These are phyloP conservation scores for Lentithecium fluviatile DNA, from an alignment of 495 filamentous ascomycete genomes.

Conservation along the genomic window DNA sequence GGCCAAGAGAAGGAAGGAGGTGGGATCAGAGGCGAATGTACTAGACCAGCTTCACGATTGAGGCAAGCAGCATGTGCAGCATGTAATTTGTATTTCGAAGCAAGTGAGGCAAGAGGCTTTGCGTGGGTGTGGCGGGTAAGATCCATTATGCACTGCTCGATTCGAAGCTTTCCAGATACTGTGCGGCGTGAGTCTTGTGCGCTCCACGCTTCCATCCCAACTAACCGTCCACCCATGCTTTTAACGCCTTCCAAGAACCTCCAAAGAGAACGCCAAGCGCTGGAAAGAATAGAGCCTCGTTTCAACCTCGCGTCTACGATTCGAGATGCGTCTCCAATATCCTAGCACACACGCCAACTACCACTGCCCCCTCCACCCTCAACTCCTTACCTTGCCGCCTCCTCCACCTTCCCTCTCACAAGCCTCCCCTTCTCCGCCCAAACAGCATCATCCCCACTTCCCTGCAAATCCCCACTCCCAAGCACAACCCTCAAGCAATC, in stretches of 20 bases:
- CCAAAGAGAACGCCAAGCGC: constrained; percentile 3
- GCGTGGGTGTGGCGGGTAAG: no score
- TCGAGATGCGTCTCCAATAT: background rate
- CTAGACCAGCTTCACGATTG: no score
- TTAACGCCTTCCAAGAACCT: background rate
- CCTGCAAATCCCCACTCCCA: constrained; percentile 15
- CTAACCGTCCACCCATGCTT: constrained; percentile 2
- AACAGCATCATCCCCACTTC: constrained; percentile 9
- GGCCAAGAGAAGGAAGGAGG: no score
- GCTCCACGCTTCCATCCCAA: background rate
- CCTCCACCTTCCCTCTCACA: constrained; percentile 27
- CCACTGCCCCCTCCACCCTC: background rate
- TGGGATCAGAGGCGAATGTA: no score
- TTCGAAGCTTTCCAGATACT: no score
- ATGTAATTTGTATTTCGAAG: no score
- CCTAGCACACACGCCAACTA: background rate
- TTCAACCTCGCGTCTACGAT: background rate
- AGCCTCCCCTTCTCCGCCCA: constrained; percentile 28
- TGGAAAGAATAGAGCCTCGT: constrained; percentile 3
- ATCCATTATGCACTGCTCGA: no score
- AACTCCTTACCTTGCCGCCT: constrained; percentile 3
- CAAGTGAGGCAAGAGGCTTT: no score
- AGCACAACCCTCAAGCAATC: constrained; percentile 35
- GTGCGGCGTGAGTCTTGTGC: background rate
- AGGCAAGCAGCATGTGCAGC: no score